phyloP scores from a whole-genome alignment of 2,329 filamentous ascomycete species.

The Fusarium drepaniforme region DNA sequence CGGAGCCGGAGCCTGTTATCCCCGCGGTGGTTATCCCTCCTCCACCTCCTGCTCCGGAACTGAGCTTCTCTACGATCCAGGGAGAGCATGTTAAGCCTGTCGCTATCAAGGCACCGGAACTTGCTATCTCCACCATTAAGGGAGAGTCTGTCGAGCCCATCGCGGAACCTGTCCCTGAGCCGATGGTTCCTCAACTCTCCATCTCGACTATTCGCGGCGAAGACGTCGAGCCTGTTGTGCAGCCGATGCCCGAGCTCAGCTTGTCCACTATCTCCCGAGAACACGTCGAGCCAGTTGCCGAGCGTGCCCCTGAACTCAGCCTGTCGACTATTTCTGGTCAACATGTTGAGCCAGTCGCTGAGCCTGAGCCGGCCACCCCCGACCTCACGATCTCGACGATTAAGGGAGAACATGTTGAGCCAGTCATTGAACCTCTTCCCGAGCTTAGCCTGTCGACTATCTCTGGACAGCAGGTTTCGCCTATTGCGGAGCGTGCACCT shows the following conservation, averaged over 20 bases:
- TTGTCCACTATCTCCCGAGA: conserved; percentile 32
- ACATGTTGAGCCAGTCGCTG: conserved; percentile 35
- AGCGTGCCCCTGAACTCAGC: conserved; percentile 15
- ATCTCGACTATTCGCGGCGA: conserved; percentile 36
- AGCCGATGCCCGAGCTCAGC: conserved; percentile 12
- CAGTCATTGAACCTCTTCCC: conserved; percentile 22
- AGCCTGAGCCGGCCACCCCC: conserved; percentile 6
- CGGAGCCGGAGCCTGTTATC: conserved; percentile 15
- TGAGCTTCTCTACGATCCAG: conserved; percentile 39
- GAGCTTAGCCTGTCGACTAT: conserved; percentile 12
- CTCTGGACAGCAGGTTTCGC: conserved; percentile 39
- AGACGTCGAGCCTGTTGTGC: conserved; percentile 39
- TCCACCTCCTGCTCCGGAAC: conserved; percentile 23
- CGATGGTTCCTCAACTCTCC: conserved; percentile 19
- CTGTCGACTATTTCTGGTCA: conserved; percentile 35
- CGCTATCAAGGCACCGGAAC: conserved; percentile 15
- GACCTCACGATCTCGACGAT: conserved; percentile 29
- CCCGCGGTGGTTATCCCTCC: conserved; percentile 15
- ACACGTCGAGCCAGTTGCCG: conserved; percentile 35
- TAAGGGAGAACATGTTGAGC: conserved; percentile 42
- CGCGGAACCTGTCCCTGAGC: conserved; percentile 7
- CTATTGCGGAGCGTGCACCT: conserved; percentile 19
- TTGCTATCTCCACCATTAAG: conserved; percentile 26
- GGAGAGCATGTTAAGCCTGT: conserved; percentile 38
- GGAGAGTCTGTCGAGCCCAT: conserved; percentile 31